A percentile compares a stretch with the other conserved stretches of the same genome.
Evolutionary conservation across 306 rosid species (phyloP).

Genomic region (Neltuma alba): DNA sequence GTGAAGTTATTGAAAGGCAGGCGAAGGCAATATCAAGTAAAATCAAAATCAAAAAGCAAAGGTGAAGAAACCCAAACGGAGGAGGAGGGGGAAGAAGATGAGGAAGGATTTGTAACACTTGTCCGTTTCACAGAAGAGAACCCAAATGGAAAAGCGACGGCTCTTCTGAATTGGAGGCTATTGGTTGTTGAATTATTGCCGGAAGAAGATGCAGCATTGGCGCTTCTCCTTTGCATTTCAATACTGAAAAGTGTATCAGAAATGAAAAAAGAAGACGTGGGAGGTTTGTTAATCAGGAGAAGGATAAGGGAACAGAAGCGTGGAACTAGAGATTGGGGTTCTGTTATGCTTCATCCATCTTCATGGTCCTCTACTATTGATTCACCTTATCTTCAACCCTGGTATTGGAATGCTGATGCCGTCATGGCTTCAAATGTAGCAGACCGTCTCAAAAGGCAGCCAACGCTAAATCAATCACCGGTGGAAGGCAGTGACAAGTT

Average conservation of each 20-base stretch:
- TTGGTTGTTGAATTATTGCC: constrained; percentile 73
- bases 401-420: constrained; percentile 69
- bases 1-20: constrained; percentile 78
- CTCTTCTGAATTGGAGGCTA: constrained; percentile 85
- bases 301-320: constrained; percentile 66
- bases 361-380: constrained; percentile 41
- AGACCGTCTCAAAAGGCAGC: constrained; percentile 49
- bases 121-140: constrained; percentile 74
- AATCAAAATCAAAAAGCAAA: constrained; percentile 36
- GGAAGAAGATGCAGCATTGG: constrained; percentile 76
- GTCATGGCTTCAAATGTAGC: constrained; percentile 50
- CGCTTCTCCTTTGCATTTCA: constrained; percentile 76
- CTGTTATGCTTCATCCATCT: constrained; percentile 75
- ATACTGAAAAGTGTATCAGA: constrained; percentile 79
- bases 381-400: constrained; percentile 77
- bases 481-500: constrained; percentile 84
- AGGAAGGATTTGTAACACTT: constrained; percentile 67
- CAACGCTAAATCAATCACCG: constrained; percentile 53
- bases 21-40: constrained; percentile 66
- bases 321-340: constrained; percentile 84
- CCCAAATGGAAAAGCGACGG: constrained; percentile 77
- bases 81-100: constrained; percentile 52
- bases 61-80: constrained; percentile 23
- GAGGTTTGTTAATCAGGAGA: constrained; percentile 73
- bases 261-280: constrained; percentile 74